Conservation (phyloP, 805 yeast species). For the Saturnispora dispora region DNA sequence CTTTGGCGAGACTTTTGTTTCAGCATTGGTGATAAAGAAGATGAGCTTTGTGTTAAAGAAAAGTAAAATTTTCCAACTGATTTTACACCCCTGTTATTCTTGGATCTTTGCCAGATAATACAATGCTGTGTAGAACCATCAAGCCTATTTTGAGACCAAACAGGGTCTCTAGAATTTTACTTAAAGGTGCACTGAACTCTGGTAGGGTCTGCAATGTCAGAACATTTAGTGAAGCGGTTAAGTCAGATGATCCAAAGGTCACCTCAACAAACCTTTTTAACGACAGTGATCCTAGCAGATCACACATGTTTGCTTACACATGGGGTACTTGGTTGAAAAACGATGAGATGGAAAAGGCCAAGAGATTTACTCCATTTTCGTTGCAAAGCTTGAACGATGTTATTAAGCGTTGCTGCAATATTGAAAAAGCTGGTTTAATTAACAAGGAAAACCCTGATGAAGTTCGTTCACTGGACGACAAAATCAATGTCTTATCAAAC, state of each 20-base stretch:
- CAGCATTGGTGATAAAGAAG: background rate
- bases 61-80: background rate
- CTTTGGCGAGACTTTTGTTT: conserved; percentile 5
- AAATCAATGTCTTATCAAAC: conserved; percentile 16
- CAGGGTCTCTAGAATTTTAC: background rate
- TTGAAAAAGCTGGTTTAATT: conserved; percentile 4
- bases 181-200: background rate
- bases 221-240: conserved; percentile 1
- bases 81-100: background rate
- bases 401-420: conserved; percentile 5
- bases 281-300: conserved; percentile 13
- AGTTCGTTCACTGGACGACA: conserved; percentile 24
- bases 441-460: conserved; percentile 31
- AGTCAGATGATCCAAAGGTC: conserved; percentile 2
- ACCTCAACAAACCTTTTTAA: conserved; percentile 11
- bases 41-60: background rate
- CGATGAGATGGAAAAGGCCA: conserved; percentile 63
- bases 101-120: background rate
- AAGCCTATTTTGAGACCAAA: conserved; percentile 2
- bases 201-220: background rate
- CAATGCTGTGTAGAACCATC: conserved; percentile 5
- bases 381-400: conserved; percentile 58
- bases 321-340: conserved; percentile 95
- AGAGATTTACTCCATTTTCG: conserved; percentile 73
- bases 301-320: conserved; percentile 65